Evolutionary conservation across 2,329 filamentous ascomycete species (phyloP).

Genomic region (Epichloe elymi): DNA sequence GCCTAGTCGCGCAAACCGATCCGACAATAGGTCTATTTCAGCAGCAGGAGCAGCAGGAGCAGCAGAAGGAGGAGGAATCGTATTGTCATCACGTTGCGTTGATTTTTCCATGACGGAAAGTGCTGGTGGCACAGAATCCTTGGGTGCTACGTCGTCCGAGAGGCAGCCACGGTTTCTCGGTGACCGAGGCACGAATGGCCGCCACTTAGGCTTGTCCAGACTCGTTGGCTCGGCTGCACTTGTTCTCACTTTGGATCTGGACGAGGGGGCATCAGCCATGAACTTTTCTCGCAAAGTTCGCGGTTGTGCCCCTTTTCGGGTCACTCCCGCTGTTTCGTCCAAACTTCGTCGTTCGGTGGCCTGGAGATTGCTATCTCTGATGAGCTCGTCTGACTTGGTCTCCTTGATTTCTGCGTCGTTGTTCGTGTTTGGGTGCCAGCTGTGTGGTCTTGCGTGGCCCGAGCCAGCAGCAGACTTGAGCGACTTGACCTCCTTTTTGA

Average conservation of each 20-base stretch:
- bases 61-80: background rate
- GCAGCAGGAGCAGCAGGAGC: slow-evolving; percentile 4
- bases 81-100: slow-evolving; percentile 9
- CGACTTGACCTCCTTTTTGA: slow-evolving; percentile 40
- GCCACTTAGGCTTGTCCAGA: slow-evolving; percentile 25
- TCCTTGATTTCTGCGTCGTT: slow-evolving; percentile 6
- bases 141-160: slow-evolving; percentile 18
- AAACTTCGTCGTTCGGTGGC: slow-evolving; percentile 1
- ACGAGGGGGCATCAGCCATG: slow-evolving; percentile 15
- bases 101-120: slow-evolving; percentile 16
- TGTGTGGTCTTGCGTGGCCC: slow-evolving; percentile 14
- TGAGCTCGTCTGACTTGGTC: slow-evolving; percentile 9
- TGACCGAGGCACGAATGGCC: slow-evolving; percentile 28
- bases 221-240: slow-evolving; percentile 13
- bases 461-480: slow-evolving; percentile 22
- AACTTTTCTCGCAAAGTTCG: slow-evolving; percentile 24
- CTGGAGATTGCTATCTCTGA: background rate
- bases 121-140: slow-evolving; percentile 14
- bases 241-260: slow-evolving; percentile 7
- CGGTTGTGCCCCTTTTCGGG: slow-evolving; percentile 3
- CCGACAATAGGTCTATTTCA: slow-evolving; percentile 32
- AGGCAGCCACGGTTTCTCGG: slow-evolving; percentile 25
- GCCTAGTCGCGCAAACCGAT: slow-evolving; percentile 32
- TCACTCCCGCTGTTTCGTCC: slow-evolving; percentile 7
- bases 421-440: slow-evolving; percentile 15